Evolutionary conservation across 2,329 filamentous ascomycete genomes (phyloP), one percentile per base, ranked within the genome.

Genomic region (Rutstroemia sydowiana): DNA sequence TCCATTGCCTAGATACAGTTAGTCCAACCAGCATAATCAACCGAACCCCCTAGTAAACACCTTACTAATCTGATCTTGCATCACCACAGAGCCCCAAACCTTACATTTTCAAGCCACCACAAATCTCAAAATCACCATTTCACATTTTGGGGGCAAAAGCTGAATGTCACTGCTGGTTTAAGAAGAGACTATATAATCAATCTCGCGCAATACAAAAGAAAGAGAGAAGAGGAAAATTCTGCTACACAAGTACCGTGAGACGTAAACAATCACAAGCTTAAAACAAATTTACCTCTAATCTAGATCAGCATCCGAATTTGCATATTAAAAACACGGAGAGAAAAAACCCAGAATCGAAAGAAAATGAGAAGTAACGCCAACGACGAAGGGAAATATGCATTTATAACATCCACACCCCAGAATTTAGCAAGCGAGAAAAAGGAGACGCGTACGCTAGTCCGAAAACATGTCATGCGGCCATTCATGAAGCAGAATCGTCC

Each of bases 381-480:
- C 14, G 46, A 34, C 10, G 14, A 31, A 10, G 46, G 37, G 13
- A 48, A 34, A 26, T 48, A 42, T 23, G 14, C 26, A 26, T 48
- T 48, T 5, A 48, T 48, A 41, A 48, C 37, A 9, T 42, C 18
- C 6, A 48, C 46, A 2, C 37, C 46, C 8, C 13, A n/a, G 3
- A 16, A 5, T 6, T 48, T 37, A 5, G 46, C 37, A 34, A 42
- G 21, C 6, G 46, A 26, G 37, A 41, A 26, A 26, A 41, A 42
- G 37, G 37, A 48, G 18, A 42, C 37, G 2, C 31, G 18, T 6
- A 48, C 28, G 2, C 13, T 48, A 11, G 46, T 48, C 16, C 46
- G 46, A n/a, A 48, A 14, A 48, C 46, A 48, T 32, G 46, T 48
- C 13, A 48, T 48, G 46, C 46, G 46, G 5, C 37, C 26, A 21